Conservation (phyloP, 495 filamentous ascomycete species). For the Halenospora varia region DNA sequence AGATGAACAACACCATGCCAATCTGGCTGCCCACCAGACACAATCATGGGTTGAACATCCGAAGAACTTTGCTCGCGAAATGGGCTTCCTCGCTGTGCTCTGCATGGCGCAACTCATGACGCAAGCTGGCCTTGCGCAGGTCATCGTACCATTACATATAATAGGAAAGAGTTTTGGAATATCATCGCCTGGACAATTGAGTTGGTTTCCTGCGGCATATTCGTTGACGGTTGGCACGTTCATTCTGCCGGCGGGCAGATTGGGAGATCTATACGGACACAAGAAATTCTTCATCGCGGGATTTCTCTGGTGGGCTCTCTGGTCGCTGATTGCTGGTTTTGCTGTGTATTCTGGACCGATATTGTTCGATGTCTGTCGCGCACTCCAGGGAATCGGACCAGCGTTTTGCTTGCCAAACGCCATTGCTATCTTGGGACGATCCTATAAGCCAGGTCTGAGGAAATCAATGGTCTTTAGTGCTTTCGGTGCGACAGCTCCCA, state of each 20-base stretch:
- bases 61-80: no score
- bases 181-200: no score
- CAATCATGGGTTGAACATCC: neutral
- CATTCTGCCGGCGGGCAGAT: constrained; percentile 38
- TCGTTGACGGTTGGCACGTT: no score
- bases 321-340: constrained; percentile 36
- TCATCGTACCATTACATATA: constrained; percentile 31
- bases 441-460: constrained; percentile 33
- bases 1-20: neutral
- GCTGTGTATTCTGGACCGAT: constrained; percentile 33
- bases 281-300: constrained; percentile 39
- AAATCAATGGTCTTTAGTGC: constrained; percentile 62
- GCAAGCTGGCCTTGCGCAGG: constrained; percentile 31
- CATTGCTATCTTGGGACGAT: constrained; percentile 35
- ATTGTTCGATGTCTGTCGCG: constrained; percentile 36
- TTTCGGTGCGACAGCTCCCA: constrained; percentile 60
- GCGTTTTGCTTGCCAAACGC: constrained; percentile 45
- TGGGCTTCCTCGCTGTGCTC: neutral
- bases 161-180: constrained; percentile 12
- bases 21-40: neutral
- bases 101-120: constrained; percentile 23
- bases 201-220: no score
- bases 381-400: constrained; percentile 39
- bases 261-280: constrained; percentile 48
- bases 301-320: constrained; percentile 33